Conservation (phyloP, 257 asterid genomes). For the Solanum appendiculatum region DNA sequence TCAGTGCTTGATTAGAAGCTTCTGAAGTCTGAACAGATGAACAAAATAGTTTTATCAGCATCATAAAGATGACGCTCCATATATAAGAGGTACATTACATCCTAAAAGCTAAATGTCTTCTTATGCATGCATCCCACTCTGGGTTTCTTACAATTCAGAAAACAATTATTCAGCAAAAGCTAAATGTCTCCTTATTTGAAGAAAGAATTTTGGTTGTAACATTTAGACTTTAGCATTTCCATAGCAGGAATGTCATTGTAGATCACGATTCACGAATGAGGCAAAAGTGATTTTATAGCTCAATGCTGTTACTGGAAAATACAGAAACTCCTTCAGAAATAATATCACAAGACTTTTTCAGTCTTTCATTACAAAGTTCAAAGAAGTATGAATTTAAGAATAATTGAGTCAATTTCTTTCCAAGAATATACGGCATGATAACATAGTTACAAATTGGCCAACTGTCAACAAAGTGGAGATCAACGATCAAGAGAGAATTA, state of each 20-base stretch:
- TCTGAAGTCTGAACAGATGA: neutral
- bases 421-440: constrained; percentile 5
- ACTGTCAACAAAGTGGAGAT: neutral
- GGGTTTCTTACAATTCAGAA: neutral
- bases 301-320: neutral
- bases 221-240: neutral
- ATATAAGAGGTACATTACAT: neutral
- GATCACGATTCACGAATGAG: neutral
- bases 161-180: neutral
- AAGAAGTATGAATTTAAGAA: neutral
- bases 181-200: neutral
- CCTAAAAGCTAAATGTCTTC: neutral
- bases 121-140: neutral
- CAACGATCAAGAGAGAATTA: constrained; percentile 3
- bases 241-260: neutral
- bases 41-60: neutral
- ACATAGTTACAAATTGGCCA: constrained; percentile 9
- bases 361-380: neutral
- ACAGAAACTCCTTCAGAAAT: neutral
- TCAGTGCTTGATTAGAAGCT: neutral
- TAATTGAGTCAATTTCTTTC: neutral
- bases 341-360: neutral
- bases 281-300: neutral
- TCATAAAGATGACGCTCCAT: neutral
- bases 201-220: neutral